Conservation (phyloP, 1,139 yeast genomes). For the Blastobotrys serpentis region DNA sequence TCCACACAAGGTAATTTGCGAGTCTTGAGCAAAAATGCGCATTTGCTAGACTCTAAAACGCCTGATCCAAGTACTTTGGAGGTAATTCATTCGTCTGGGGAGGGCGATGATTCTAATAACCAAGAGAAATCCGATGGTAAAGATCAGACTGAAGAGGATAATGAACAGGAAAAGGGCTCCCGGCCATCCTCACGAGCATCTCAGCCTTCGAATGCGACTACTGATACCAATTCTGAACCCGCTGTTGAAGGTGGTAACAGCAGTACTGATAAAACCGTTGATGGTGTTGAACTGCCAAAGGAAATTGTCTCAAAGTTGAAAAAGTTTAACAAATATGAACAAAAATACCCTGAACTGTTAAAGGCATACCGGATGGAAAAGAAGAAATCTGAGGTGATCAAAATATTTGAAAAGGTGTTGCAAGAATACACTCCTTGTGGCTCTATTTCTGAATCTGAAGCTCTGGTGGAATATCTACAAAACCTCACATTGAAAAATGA, state of each 20-base stretch:
- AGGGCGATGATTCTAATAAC: constrained; percentile 3
- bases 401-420: constrained; percentile 64
- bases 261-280: constrained; percentile 12
- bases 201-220: not conserved
- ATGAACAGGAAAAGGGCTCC: not conserved
- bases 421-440: constrained; percentile 80
- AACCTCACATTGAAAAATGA: constrained; percentile 62
- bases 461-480: constrained; percentile 66
- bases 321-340: constrained; percentile 84
- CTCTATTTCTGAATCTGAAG: constrained; percentile 67
- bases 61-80: constrained; percentile 32
- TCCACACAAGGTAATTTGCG: constrained; percentile 24
- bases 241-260: not conserved
- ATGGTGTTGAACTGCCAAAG: constrained; percentile 45
- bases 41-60: constrained; percentile 30
- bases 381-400: constrained; percentile 61
- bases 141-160: not conserved
- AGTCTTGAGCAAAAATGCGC: constrained; percentile 32
- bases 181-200: constrained; percentile 8
- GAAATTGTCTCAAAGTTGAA: constrained; percentile 60
- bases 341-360: constrained; percentile 72
- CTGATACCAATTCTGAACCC: not conserved
- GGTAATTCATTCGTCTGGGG: constrained; percentile 17
- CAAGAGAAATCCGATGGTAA: constrained; percentile 6
- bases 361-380: constrained; percentile 85